Percentiles rank a stretch among this genome's conserved stretches.
Conservation (phyloP, 495 filamentous ascomycete genomes). For the Bathelium albidoporum region DNA sequence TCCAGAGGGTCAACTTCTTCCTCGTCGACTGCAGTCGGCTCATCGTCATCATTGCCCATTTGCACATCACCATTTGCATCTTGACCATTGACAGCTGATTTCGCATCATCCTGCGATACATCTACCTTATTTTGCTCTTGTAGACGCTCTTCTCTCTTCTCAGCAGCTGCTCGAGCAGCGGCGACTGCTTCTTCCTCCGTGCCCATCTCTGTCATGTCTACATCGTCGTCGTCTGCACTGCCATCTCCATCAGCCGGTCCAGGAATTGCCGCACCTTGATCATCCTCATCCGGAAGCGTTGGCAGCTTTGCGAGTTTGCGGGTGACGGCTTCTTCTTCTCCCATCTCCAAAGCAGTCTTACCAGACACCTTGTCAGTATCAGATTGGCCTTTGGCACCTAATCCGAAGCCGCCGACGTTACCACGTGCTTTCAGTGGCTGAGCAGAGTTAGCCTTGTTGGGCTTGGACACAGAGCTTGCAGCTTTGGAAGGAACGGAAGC, state of each 20-base stretch:
- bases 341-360: slow-evolving; percentile 70
- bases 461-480: slow-evolving; percentile 29
- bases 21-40: slow-evolving; percentile 20
- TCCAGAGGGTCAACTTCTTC: slow-evolving; percentile 89
- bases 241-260: slow-evolving; percentile 23
- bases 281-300: slow-evolving; percentile 54
- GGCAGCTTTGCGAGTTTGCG: slow-evolving; percentile 62
- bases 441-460: slow-evolving; percentile 17
- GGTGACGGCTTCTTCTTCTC: slow-evolving; percentile 73
- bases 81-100: slow-evolving; percentile 11
- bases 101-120: slow-evolving; percentile 32
- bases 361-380: slow-evolving; percentile 57
- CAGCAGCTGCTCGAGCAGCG: slow-evolving; percentile 68
- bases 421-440: slow-evolving; percentile 49
- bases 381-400: slow-evolving; percentile 51
- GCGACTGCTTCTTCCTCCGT: slow-evolving; percentile 82
- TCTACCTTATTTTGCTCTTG: slow-evolving; percentile 42
- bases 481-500: neutral
- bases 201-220: slow-evolving; percentile 61
- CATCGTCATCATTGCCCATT: slow-evolving; percentile 24
- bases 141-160: slow-evolving; percentile 60
- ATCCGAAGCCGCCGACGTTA: slow-evolving; percentile 75
- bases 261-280: slow-evolving; percentile 27
- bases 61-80: slow-evolving; percentile 35
- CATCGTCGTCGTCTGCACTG: slow-evolving; percentile 56